Conservation (phyloP, 176 grass and related monocot species). For the Oryza glaberrima region DNA sequence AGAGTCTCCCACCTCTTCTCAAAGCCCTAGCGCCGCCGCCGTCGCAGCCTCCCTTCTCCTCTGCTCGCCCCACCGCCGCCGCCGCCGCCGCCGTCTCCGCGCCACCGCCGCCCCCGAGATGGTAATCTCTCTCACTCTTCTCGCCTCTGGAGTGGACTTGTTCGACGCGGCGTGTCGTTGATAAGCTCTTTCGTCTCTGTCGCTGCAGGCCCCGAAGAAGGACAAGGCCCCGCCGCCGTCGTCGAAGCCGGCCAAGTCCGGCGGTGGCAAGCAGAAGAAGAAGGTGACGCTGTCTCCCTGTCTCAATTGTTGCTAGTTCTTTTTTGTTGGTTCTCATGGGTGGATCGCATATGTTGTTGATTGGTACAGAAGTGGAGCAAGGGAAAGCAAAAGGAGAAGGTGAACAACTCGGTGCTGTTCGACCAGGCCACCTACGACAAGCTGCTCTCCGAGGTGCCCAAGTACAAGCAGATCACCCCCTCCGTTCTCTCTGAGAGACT, state of each 20-base stretch:
- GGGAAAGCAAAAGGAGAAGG: constrained; percentile 76
- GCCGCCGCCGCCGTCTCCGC: background rate
- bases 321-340: constrained; percentile 16
- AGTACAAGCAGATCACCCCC: constrained; percentile 66
- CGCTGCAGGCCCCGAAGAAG: constrained; percentile 60
- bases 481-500: constrained; percentile 63
- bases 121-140: background rate
- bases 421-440: constrained; percentile 67
- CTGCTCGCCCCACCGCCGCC: too few relatives aligned
- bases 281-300: constrained; percentile 26
- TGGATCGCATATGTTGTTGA: background rate
- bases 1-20: background rate
- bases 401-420: constrained; percentile 61
- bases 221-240: constrained; percentile 66
- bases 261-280: constrained; percentile 68
- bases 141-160: background rate
- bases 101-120: constrained; percentile 12
- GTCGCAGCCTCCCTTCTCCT: background rate
- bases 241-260: constrained; percentile 67
- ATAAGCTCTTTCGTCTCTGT: background rate
- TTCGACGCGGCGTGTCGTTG: background rate
- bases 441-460: constrained; percentile 54
- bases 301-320: background rate
- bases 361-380: constrained; percentile 68
- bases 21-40: constrained; percentile 49